These are phyloP conservation scores for Starmerella etchellsii DNA, from an alignment of 805 yeast species.

Conservation along the genomic window DNA sequence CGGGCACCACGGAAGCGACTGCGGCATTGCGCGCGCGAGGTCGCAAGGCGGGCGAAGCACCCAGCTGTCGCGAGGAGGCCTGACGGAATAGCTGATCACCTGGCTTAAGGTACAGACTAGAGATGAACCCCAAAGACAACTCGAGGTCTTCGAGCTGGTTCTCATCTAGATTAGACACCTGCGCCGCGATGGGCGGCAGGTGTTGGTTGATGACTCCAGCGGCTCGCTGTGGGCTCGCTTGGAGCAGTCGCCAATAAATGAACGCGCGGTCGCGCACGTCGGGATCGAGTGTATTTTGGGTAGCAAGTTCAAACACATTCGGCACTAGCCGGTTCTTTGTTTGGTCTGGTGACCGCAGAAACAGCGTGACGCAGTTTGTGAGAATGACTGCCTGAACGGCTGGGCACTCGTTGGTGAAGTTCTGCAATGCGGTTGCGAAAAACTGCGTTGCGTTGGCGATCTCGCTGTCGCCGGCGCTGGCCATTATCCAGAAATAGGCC, in stretches of 20 bases:
- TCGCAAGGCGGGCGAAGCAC: constrained; percentile 19
- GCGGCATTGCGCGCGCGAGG: constrained; percentile 14
- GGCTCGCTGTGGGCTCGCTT: constrained; percentile 33
- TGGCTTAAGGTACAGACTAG: constrained; percentile 75
- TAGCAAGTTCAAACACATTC: constrained; percentile 48
- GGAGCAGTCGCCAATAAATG: constrained; percentile 69
- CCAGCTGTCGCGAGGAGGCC: constrained; percentile 13
- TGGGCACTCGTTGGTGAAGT: constrained; percentile 49
- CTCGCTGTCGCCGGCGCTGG: constrained; percentile 37
- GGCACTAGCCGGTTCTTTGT: constrained; percentile 46
- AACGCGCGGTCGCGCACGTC: constrained; percentile 77
- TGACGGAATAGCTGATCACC: constrained; percentile 65
- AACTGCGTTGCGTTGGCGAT: constrained; percentile 8
- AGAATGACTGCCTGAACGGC: constrained; percentile 64
- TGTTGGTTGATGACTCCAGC: constrained; percentile 44
- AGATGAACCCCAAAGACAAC: constrained; percentile 66
- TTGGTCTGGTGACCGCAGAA: constrained; percentile 41
- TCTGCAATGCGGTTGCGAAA: constrained; percentile 33
- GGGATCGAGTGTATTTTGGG: constrained; percentile 67
- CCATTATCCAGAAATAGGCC: constrained; percentile 73
- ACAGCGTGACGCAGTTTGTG: constrained; percentile 62
- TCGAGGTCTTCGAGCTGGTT: constrained; percentile 66
- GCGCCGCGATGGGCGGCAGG: constrained; percentile 50
- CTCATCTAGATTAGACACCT: constrained; percentile 59
- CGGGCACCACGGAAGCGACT: background rate